phyloP scores from a whole-genome alignment of 805 yeast genomes.

The Kodamaea laetipori region DNA sequence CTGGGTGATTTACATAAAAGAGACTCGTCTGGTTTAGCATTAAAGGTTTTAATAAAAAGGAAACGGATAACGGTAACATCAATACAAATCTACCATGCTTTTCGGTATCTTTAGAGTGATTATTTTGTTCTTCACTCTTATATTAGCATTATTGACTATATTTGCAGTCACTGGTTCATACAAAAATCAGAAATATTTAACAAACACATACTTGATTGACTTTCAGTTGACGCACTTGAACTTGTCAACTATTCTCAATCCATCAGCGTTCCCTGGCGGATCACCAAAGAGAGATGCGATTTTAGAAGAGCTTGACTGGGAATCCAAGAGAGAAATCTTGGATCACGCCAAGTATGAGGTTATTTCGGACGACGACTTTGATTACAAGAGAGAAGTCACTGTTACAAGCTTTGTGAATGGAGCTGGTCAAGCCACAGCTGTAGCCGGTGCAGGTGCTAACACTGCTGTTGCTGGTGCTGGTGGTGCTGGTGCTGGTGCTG shows the following conservation, averaged over 20 bases:
- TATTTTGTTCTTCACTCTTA: conserved; percentile 36
- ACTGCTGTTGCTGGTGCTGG: no score
- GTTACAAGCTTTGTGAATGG: no score
- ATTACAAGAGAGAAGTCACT: no score
- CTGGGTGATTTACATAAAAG: no score
- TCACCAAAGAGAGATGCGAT: conserved; percentile 5
- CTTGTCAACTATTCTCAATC: conserved; percentile 30
- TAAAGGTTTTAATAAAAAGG: no score
- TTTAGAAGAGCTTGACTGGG: not conserved
- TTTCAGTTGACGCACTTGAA: conserved; percentile 38
- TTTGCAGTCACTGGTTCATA: conserved; percentile 45
- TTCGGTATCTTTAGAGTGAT: conserved; percentile 36
- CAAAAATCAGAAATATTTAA: conserved; percentile 34
- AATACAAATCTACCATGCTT: no score
- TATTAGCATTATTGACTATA: conserved; percentile 30
- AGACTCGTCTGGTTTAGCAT: no score
- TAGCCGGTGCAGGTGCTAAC: no score
- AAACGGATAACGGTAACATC: no score
- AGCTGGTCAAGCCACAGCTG: no score
- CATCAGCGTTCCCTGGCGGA: conserved; percentile 11
- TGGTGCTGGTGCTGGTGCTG: not conserved
- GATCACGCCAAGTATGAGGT: no score
- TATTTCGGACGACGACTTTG: no score
- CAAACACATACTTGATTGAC: conserved; percentile 37
- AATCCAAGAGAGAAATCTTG: not conserved